phyloP scores from a whole-genome alignment of 495 filamentous ascomycete genomes.

The Trypethelium eluteriae region DNA sequence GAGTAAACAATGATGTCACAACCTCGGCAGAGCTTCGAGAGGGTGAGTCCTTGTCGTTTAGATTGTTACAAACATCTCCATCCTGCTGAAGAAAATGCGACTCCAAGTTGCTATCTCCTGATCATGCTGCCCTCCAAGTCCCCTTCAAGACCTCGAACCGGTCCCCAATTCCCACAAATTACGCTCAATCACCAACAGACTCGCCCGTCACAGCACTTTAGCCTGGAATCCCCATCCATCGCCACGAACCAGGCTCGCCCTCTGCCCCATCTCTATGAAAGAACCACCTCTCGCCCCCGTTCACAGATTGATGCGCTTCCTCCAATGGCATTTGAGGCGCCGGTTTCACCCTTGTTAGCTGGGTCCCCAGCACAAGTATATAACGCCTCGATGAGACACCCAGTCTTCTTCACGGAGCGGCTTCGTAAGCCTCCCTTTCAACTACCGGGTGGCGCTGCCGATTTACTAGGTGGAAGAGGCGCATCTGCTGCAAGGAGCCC shows the following conservation, averaged over 20 bases:
- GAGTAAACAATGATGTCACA: not conserved
- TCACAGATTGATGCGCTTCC: slow-evolving; percentile 6
- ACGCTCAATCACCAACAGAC: not conserved
- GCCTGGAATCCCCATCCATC: not conserved
- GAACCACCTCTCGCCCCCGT: not conserved
- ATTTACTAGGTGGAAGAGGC: not conserved
- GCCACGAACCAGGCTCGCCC: too few relatives aligned
- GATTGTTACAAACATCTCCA: too few relatives aligned
- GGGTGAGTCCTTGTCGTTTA: too few relatives aligned
- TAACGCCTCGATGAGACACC: slow-evolving; percentile 34
- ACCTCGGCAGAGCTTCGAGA: not conserved
- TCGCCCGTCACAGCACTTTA: not conserved
- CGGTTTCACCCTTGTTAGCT: not conserved
- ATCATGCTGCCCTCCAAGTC: not conserved
- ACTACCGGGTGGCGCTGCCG: slow-evolving; percentile 12
- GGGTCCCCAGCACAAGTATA: slow-evolving; percentile 18
- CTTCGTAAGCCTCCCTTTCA: slow-evolving; percentile 36
- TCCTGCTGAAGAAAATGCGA: too few relatives aligned
- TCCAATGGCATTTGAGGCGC: not conserved
- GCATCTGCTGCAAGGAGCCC: not conserved
- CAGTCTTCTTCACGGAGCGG: slow-evolving; percentile 36
- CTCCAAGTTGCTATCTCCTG: too few relatives aligned
- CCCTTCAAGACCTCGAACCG: not conserved
- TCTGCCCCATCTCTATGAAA: not conserved
- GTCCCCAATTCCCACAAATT: not conserved